These are phyloP conservation scores for Vitellaria paradoxa DNA, from an alignment of 179 eudicot species.

Conservation along the genomic window DNA sequence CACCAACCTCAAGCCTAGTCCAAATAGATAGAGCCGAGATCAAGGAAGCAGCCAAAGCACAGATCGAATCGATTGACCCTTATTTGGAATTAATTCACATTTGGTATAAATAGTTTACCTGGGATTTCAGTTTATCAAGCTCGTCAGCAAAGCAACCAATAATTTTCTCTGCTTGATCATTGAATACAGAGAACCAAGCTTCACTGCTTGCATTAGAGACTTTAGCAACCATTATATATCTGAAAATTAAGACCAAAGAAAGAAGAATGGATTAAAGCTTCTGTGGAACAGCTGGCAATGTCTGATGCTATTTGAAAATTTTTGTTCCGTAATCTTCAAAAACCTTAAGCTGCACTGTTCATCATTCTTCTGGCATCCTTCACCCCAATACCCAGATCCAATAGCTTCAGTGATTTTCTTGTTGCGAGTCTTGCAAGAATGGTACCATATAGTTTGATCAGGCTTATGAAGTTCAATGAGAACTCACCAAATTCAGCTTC, in stretches of 20 bases:
- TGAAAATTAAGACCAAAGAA: not conserved
- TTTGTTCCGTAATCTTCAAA: not conserved
- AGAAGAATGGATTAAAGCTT: not conserved
- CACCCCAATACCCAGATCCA: constrained; percentile 97
- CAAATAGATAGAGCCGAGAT: no score
- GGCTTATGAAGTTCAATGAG: no score
- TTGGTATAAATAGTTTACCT: constrained; percentile 35
- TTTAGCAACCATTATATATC: constrained; percentile 34
- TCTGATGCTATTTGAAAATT: not conserved
- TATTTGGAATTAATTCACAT: not conserved
- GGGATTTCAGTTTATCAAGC: constrained; percentile 37
- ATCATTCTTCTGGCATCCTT: constrained; percentile 43
- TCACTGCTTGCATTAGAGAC: constrained; percentile 84
- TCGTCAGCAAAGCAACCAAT: no score
- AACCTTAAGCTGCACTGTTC: not conserved
- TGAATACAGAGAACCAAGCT: constrained; percentile 17
- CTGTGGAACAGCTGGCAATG: not conserved
- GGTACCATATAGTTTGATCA: no score
- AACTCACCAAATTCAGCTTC: no score
- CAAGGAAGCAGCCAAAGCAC: no score
- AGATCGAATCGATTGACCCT: no score
- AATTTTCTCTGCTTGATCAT: no score
- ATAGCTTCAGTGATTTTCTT: constrained; percentile 90
- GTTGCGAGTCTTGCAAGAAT: constrained; percentile 71
- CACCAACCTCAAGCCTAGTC: no score